A percentile compares a stretch with the other conserved stretches of the same genome.
phyloP scores from a whole-genome alignment of 257 asterid species.

The Lithospermum erythrorhizon region DNA sequence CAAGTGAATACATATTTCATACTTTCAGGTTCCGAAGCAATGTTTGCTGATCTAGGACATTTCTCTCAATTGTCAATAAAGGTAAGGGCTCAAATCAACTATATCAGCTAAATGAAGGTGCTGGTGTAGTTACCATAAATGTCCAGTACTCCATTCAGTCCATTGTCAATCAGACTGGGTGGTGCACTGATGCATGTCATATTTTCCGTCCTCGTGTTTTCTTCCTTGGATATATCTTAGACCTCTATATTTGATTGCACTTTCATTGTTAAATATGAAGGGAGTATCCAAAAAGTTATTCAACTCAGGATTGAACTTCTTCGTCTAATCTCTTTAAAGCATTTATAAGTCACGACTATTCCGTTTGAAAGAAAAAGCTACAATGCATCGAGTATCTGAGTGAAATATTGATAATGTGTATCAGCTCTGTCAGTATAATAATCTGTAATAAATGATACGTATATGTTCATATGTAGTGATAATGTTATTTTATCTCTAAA shows the following conservation, averaged over 20 bases:
- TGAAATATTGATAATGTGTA: neutral
- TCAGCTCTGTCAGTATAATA: neutral
- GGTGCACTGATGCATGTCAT: neutral
- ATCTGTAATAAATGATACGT: neutral
- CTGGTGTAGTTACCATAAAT: neutral
- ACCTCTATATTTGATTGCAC: neutral
- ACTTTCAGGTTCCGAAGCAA: slow-evolving; percentile 89
- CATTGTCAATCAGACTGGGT: neutral
- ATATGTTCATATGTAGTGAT: too few species aligned
- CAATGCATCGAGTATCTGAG: neutral
- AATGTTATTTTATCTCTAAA: too few species aligned
- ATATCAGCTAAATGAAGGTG: slow-evolving; percentile 6
- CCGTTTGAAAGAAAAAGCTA: neutral
- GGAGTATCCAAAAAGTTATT: neutral
- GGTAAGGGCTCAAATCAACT: slow-evolving; percentile 23
- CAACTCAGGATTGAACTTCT: too few species aligned
- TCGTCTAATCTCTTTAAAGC: neutral
- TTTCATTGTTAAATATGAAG: neutral
- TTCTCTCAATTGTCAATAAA: slow-evolving; percentile 82
- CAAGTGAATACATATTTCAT: neutral
- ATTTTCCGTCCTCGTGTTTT: neutral
- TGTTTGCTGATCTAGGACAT: slow-evolving; percentile 98
- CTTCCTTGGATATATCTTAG: neutral
- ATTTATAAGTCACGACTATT: neutral
- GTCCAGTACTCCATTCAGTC: too few species aligned